Base-by-base conservation (phyloP, 2,329 filamentous ascomycete genomes). In the Talaromyces verruculosus region DNA sequence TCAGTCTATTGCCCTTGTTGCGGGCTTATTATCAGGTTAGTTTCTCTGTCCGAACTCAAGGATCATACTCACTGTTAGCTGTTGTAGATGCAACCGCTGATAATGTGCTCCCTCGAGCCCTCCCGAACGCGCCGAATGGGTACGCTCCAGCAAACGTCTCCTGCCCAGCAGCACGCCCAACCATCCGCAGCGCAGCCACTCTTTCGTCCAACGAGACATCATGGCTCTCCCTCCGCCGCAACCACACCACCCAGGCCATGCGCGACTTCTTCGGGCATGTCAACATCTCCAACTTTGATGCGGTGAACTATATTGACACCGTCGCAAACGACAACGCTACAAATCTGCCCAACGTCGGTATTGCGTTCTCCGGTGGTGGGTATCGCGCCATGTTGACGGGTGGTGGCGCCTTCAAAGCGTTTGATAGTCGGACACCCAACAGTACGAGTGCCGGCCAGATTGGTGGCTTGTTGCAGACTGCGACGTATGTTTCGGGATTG, bases 321-420 rank as follows among this genome's bases (percentile, higher is more conserved):
- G 76, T 87, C 67, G 78, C 78, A 43, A 79, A 80, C 70, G 88
- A 89, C 76, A 81, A 80, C 1, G 82, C 83, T 17, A 60, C 65
- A 1, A 81, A 83, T 1, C 72, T 89, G 30, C 88, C 89, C 0
- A 91, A 89, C 70, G 88, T 96, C 68, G 92, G 84, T 17, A 86
- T 96, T 68, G 91, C 92, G 11, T 82, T 91, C 53, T 95, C 91
- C 0, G 92, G 92, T 13, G 93, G 93, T 74, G 93, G 93, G 41
- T 96, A 95, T 76, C 85, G 93, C 65, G 92, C 93, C n/a, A 83
- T 96, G 80, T 82, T 93, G 81, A 94, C 91, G 73, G 92, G 91
- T 43, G 93, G 89, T 17, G 93, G 93, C 67, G 89, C 89, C 51
- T 72, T 96, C 17, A 86, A 90, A 35, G 93, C 92, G 0, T 93